Evolutionary conservation across 2,329 filamentous ascomycete genomes (phyloP).

Genomic region (Dissoconium aciculare): DNA sequence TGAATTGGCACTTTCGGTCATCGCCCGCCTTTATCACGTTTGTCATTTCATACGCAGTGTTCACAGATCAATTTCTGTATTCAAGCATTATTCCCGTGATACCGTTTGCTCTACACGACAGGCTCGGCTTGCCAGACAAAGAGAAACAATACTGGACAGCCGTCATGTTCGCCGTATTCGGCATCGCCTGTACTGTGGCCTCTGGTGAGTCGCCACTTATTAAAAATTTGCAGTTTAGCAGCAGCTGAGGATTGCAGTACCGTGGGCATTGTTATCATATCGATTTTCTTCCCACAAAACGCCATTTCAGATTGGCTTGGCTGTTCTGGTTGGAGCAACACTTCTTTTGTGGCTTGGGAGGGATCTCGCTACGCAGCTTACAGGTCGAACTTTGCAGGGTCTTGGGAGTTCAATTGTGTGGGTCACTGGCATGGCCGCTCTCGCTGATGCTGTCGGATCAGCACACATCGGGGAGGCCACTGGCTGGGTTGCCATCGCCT

Average conservation of each 20-base stretch:
- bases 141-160: conserved; percentile 52
- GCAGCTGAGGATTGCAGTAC: conserved; percentile 8
- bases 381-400: conserved; percentile 52
- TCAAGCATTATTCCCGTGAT: conserved; percentile 13
- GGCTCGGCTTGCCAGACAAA: conserved; percentile 5
- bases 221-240: too few relatives aligned
- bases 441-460: conserved; percentile 53
- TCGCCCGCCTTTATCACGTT: conserved; percentile 14
- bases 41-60: conserved; percentile 13
- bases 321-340: conserved; percentile 47
- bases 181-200: conserved; percentile 46
- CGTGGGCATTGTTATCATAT: conserved; percentile 44
- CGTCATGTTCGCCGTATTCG: conserved; percentile 54
- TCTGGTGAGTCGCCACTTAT: too few relatives aligned
- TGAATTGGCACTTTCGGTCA: conserved; percentile 10
- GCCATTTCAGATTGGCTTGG: conserved; percentile 46
- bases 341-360: conserved; percentile 48
- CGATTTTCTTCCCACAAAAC: conserved; percentile 43
- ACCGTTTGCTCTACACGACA: conserved; percentile 9
- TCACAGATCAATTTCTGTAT: conserved; percentile 16
- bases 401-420: conserved; percentile 54
- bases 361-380: conserved; percentile 43
- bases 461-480: conserved; percentile 47
- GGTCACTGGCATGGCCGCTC: conserved; percentile 54
- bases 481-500: conserved; percentile 48